These are phyloP conservation scores for Penicillium sp. DNA, from an alignment of 2,329 filamentous ascomycete species.

Conservation along the genomic window DNA sequence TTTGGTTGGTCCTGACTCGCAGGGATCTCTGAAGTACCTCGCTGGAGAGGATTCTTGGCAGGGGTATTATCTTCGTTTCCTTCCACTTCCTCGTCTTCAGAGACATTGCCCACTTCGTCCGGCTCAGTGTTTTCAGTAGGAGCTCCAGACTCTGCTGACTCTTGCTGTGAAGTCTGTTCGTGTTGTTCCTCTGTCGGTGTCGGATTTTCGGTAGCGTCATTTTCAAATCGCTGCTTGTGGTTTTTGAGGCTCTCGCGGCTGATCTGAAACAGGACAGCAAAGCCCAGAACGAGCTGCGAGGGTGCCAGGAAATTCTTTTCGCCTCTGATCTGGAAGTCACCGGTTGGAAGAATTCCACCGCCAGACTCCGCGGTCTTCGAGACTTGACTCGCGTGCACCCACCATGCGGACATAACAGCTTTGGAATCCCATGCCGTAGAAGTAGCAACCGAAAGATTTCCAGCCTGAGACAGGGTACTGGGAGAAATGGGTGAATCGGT, in stretches of 20 bases:
- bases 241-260: constrained; percentile 79
- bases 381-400: constrained; percentile 85
- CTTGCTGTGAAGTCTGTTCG: constrained; percentile 16
- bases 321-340: constrained; percentile 73
- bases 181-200: constrained; percentile 14
- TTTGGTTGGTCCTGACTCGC: background rate
- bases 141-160: constrained; percentile 7
- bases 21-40: constrained; percentile 11
- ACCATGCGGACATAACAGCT: constrained; percentile 91
- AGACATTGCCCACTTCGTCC: constrained; percentile 7
- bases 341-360: constrained; percentile 67
- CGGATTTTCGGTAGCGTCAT: constrained; percentile 26
- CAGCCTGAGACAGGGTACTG: constrained; percentile 84
- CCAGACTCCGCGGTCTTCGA: constrained; percentile 76
- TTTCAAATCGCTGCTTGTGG: constrained; percentile 62
- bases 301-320: constrained; percentile 90
- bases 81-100: constrained; percentile 25
- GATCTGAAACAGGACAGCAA: constrained; percentile 80
- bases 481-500: constrained; percentile 84
- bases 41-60: constrained; percentile 19
- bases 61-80: constrained; percentile 26
- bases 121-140: background rate
- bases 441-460: constrained; percentile 73
- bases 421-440: constrained; percentile 95
- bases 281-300: constrained; percentile 77